Base-by-base conservation (phyloP, 352 stramenopile species). In the Lagenidium giganteum region DNA sequence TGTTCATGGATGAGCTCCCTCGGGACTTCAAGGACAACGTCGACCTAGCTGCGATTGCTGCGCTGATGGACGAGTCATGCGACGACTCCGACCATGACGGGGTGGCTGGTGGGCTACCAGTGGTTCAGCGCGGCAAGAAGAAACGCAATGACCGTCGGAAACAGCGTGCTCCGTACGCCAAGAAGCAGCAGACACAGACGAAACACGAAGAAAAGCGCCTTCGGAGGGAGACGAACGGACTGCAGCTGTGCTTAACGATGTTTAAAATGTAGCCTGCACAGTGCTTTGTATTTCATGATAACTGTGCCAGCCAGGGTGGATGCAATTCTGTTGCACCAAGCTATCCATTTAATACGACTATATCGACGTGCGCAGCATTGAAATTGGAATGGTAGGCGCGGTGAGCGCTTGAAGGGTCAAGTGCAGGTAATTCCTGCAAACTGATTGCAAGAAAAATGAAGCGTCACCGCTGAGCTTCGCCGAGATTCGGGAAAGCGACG, bases 1-100 rank as follows among this genome's bases (percentile, higher is more conserved):
- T 92, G 47, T 88, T 92, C 49, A 81, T 85, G 74, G 74, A 81
- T 36, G 29, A 47, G 7, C 56, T 92, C 8, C 79, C 79, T n/a
- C 52, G 57, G 7, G 62, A 73, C 49, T 91, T 89, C 52, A 35
- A 71, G 55, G 54, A 67, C 26, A 92, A 67, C 35, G 63, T 68
- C 38, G 70, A 92, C 60, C 59, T 92, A 22, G 76, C 74, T 22
- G 79, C 79, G 25, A 73, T 92, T 34, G 70, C 71, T 37, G 80
- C 74, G 43, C 85, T 92, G 61, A 87, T 88, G 69, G 55, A 24
- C 7, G 29, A 41, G n/a, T 17, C 21, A 2, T 26, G 37, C 4
- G 51, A 47, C 9, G 29, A 51, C 1, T 13, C 47, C 13, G 42
- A 47, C 13, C 30, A 60, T 29, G 12, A 39, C 20, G 16, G 23